Evolutionary conservation across 108 stramenopile species (phyloP).

Genomic region (Pseudonitzschia multiseries): DNA sequence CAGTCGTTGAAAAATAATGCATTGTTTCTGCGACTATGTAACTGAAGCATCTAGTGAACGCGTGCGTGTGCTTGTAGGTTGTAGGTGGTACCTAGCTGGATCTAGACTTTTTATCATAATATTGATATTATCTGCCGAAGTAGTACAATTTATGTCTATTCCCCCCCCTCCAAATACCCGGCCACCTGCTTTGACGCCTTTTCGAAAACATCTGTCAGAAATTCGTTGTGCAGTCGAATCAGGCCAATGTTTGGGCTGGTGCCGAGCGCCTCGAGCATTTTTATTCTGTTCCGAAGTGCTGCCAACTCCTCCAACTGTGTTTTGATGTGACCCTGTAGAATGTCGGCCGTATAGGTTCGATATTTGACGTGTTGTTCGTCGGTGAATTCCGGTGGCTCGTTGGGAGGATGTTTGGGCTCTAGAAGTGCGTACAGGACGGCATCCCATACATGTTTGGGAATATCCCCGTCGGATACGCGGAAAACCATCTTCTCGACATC

Average conservation of each 20-base stretch:
- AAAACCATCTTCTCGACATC: constrained; percentile 37
- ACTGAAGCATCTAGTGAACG: too few relatives aligned
- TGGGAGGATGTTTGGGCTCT: constrained; percentile 7
- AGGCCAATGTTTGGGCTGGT: background rate
- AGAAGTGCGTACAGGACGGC: constrained; percentile 27
- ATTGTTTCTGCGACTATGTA: too few relatives aligned
- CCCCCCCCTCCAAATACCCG: background rate
- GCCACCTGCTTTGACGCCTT: background rate
- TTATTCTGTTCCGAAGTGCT: background rate
- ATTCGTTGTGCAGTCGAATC: background rate
- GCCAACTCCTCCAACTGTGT: background rate
- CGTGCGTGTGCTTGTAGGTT: too few relatives aligned
- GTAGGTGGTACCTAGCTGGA: too few relatives aligned
- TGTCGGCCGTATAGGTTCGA: background rate
- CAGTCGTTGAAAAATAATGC: too few relatives aligned
- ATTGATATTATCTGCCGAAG: too few relatives aligned
- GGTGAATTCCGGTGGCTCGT: background rate
- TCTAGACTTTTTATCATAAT: too few relatives aligned
- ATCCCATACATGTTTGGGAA: constrained; percentile 34
- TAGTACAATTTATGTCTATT: too few relatives aligned
- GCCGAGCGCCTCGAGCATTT: background rate
- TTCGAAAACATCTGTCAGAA: background rate
- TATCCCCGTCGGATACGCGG: constrained; percentile 22
- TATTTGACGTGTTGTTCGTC: background rate
- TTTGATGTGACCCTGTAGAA: background rate